phyloP scores from a whole-genome alignment of 2,329 filamentous ascomycete genomes.

The Sarocladiaceae sp. region DNA sequence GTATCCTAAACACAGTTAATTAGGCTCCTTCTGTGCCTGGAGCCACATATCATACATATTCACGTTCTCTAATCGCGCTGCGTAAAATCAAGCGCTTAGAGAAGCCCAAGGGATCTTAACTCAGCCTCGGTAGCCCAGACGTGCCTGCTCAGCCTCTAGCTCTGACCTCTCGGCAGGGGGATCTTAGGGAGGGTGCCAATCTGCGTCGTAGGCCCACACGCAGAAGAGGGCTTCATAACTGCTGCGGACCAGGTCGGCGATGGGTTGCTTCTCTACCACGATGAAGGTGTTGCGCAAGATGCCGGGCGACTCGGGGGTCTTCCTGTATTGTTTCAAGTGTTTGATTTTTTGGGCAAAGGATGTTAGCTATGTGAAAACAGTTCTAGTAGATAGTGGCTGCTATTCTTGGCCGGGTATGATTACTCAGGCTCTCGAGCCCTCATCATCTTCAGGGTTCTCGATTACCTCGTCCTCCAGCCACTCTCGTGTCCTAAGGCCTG shows the following conservation, averaged over 20 bases:
- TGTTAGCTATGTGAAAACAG: too few species aligned
- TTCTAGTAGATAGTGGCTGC: too few species aligned
- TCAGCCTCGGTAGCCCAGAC: constrained; percentile 14
- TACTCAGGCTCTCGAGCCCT: constrained; percentile 11
- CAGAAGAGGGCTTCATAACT: constrained; percentile 1
- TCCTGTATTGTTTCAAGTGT: constrained; percentile 14
- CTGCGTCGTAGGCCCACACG: constrained; percentile 17
- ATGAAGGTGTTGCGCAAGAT: constrained; percentile 15
- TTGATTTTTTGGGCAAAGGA: too few species aligned
- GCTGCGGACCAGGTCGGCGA: constrained; percentile 10
- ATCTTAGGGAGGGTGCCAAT: constrained; percentile 12
- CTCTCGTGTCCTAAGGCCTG: not conserved
- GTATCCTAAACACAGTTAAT: constrained; percentile 14
- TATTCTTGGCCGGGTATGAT: not conserved
- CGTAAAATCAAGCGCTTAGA: constrained; percentile 16
- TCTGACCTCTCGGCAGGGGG: not conserved
- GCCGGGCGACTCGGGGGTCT: constrained; percentile 10
- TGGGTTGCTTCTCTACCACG: constrained; percentile 9
- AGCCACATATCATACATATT: constrained; percentile 16
- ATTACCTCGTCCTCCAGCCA: constrained; percentile 11
- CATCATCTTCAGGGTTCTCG: constrained; percentile 1
- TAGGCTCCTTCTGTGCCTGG: constrained; percentile 13
- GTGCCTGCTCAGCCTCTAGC: not conserved
- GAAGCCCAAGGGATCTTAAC: constrained; percentile 12
- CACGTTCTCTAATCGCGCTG: constrained; percentile 14